Conservation (phyloP, 1,139 yeast species). For the Candida tropicalis region DNA sequence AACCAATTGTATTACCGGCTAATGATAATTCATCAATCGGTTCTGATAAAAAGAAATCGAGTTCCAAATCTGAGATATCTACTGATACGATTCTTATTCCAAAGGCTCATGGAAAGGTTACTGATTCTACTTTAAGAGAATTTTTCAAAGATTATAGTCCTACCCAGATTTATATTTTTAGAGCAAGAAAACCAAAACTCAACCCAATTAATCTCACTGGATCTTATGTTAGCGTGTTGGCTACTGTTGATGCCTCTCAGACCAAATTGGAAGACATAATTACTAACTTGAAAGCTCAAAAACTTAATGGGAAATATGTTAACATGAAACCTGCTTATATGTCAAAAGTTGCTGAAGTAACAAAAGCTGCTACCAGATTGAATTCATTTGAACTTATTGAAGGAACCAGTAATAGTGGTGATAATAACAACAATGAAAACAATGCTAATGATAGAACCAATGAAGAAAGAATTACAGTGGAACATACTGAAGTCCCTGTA, state of each 20-base stretch:
- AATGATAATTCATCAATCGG: slow-evolving; percentile 6
- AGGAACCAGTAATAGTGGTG: slow-evolving; percentile 2
- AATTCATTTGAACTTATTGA: slow-evolving; percentile 3
- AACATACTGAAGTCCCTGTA: neutral
- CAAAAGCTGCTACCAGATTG: slow-evolving; percentile 27
- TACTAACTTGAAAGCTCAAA: slow-evolving; percentile 29
- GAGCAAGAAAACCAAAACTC: slow-evolving; percentile 22
- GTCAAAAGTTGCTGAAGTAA: slow-evolving; percentile 45
- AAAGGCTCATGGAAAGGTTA: slow-evolving; percentile 40
- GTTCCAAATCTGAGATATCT: slow-evolving; percentile 25
- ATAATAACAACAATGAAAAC: neutral
- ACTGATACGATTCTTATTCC: slow-evolving; percentile 55
- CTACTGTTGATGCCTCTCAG: slow-evolving; percentile 46
- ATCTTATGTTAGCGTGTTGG: slow-evolving; percentile 51
- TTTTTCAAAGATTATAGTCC: slow-evolving; percentile 50
- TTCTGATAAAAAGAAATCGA: neutral
- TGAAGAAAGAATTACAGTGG: neutral
- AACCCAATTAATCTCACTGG: slow-evolving; percentile 18
- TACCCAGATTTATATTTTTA: slow-evolving; percentile 48
- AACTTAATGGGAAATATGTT: slow-evolving; percentile 36
- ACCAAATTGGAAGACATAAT: slow-evolving; percentile 47
- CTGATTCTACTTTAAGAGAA: slow-evolving; percentile 45
- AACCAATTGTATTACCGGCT: neutral
- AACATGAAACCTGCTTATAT: slow-evolving; percentile 41
- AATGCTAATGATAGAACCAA: neutral